Evolutionary conservation across 1,284 basidiomycete species (phyloP).

Genomic region (Ceratobasidium papillatum): DNA sequence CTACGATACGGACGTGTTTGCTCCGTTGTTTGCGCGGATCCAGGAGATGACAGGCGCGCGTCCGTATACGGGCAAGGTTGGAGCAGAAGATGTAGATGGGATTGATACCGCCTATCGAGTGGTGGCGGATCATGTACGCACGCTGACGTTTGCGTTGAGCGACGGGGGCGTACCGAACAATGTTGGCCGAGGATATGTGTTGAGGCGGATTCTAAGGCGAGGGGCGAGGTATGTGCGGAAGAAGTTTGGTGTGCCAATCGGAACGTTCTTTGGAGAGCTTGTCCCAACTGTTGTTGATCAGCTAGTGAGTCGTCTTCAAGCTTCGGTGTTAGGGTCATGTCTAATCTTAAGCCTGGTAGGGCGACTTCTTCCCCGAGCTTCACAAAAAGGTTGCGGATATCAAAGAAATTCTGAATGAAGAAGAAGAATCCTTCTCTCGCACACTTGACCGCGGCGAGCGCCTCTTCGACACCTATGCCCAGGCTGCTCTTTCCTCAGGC

Average conservation of each 20-base stretch:
- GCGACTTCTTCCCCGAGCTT: slow-evolving; percentile 93
- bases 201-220: slow-evolving; percentile 89
- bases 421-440: slow-evolving; percentile 95
- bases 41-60: slow-evolving; percentile 90
- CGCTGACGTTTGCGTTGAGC: slow-evolving; percentile 93
- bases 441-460: slow-evolving; percentile 97
- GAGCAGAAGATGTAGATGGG: slow-evolving; percentile 91
- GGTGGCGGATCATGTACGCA: slow-evolving; percentile 95
- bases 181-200: slow-evolving; percentile 94
- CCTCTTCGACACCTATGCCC: slow-evolving; percentile 92
- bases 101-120: slow-evolving; percentile 98
- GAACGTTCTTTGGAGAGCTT: slow-evolving; percentile 93
- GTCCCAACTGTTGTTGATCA: slow-evolving; percentile 89
- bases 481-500: slow-evolving; percentile 71
- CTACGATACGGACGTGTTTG: slow-evolving; percentile 97
- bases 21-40: slow-evolving; percentile 88
- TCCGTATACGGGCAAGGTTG: slow-evolving; percentile 89
- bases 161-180: slow-evolving; percentile 98
- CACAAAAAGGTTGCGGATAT: slow-evolving; percentile 84
- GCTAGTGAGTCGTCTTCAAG: slow-evolving; percentile 67
- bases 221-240: slow-evolving; percentile 95
- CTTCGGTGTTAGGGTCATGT: slow-evolving; percentile 35
- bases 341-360: slow-evolving; percentile 59
- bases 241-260: slow-evolving; percentile 94
- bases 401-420: slow-evolving; percentile 96